These are phyloP conservation scores for Pseudomonodictys pantanalensis DNA, from an alignment of 495 filamentous ascomycete species.

Conservation along the genomic window DNA sequence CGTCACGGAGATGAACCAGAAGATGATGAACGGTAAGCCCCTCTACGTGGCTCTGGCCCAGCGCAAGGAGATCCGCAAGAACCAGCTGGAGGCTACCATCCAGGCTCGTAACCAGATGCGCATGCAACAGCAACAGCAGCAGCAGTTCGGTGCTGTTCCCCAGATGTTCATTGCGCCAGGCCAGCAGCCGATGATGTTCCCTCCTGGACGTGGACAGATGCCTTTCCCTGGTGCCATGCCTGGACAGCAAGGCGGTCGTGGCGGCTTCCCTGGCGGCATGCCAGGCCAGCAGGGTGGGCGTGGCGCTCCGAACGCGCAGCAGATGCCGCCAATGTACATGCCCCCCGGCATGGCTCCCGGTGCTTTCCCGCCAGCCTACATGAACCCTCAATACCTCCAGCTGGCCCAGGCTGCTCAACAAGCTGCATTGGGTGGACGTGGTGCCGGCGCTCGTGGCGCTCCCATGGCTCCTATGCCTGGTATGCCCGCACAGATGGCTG, in stretches of 20 bases:
- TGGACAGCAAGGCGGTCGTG: constrained; percentile 68
- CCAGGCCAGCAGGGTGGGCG: constrained; percentile 79
- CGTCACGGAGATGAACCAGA: constrained; percentile 98
- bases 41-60: constrained; percentile 97
- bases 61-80: constrained; percentile 99
- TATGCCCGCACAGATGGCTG: constrained; percentile 63
- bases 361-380: constrained; percentile 42
- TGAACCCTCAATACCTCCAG: constrained; percentile 41
- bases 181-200: constrained; percentile 77
- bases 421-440: constrained; percentile 62
- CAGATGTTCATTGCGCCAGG: constrained; percentile 85
- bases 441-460: constrained; percentile 66
- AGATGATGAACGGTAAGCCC: constrained; percentile 96
- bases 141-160: constrained; percentile 74
- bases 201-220: constrained; percentile 66
- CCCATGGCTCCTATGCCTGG: constrained; percentile 69
- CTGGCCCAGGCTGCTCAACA: constrained; percentile 52
- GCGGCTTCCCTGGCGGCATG: constrained; percentile 76
- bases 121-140: constrained; percentile 93
- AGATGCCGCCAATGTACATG: constrained; percentile 78
- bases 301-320: constrained; percentile 69
- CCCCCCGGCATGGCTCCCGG: constrained; percentile 68
- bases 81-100: constrained; percentile 96
- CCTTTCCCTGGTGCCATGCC: constrained; percentile 85
- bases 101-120: constrained; percentile 97